Conservation (phyloP, 306 rosid genomes). For the Quercus mongolica region DNA sequence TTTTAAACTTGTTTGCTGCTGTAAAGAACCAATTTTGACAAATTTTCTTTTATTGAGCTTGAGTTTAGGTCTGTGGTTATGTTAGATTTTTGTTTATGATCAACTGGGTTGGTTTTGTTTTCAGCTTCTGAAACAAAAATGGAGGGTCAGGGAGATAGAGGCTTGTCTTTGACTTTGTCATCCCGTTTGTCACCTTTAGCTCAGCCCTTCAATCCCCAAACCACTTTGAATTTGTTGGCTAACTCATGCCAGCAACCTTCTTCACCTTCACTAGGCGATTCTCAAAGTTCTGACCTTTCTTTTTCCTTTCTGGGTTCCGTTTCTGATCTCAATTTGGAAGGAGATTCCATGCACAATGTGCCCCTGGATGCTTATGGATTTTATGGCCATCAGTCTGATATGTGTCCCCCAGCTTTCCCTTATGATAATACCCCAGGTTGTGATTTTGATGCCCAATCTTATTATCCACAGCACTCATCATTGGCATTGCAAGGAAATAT, state of each 20-base stretch:
- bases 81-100: neutral
- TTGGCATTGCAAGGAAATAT: slow-evolving; percentile 17
- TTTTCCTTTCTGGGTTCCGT: slow-evolving; percentile 34
- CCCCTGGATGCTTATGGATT: slow-evolving; percentile 6
- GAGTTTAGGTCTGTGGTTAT: neutral
- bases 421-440: slow-evolving; percentile 3
- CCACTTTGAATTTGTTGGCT: slow-evolving; percentile 13
- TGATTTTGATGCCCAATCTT: neutral
- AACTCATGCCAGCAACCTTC: slow-evolving; percentile 5
- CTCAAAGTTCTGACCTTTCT: slow-evolving; percentile 30
- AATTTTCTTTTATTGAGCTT: neutral
- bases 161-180: neutral
- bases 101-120: neutral
- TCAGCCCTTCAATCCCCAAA: slow-evolving; percentile 44
- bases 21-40: neutral
- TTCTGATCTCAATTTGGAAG: slow-evolving; percentile 22
- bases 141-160: slow-evolving; percentile 8
- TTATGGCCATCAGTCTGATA: neutral
- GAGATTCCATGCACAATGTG: neutral
- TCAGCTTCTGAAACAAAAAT: slow-evolving; percentile 11
- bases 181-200: slow-evolving; percentile 65
- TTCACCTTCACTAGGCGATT: neutral
- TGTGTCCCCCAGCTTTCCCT: neutral
- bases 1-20: neutral
- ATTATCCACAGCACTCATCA: slow-evolving; percentile 18